These are phyloP conservation scores for Diaporthe ilicicola DNA, from an alignment of 2,329 filamentous ascomycete genomes.

Conservation along the genomic window DNA sequence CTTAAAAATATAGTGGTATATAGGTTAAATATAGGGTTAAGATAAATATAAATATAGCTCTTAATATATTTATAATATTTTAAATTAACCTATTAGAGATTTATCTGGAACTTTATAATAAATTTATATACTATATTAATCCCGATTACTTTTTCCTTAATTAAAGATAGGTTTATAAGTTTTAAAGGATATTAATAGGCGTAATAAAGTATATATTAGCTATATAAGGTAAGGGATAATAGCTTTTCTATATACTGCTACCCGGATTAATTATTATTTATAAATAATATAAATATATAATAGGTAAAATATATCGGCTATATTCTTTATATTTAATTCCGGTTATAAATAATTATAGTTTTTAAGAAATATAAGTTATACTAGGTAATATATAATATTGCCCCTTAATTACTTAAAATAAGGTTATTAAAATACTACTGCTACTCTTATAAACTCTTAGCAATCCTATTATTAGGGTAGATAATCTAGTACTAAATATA, in stretches of 20 bases:
- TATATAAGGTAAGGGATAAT: not conserved
- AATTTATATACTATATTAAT: no score
- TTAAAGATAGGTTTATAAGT: not conserved
- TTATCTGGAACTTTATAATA: not conserved
- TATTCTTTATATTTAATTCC: not conserved
- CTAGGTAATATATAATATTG: not conserved
- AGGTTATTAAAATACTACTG: not conserved
- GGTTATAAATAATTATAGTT: not conserved
- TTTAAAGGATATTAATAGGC: not conserved
- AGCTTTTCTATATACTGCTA: not conserved
- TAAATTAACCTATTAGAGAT: not conserved
- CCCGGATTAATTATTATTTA: accelerated
- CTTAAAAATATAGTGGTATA: not conserved
- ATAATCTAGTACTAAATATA: not conserved
- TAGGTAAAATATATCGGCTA: not conserved
- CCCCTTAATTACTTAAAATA: not conserved
- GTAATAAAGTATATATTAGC: not conserved
- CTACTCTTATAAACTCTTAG: not conserved
- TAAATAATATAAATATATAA: not conserved
- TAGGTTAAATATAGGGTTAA: not conserved
- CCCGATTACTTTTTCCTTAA: no score
- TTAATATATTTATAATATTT: not conserved
- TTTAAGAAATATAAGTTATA: not conserved
- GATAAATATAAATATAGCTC: not conserved
- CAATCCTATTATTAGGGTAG: not conserved